Conservation (phyloP, 2,329 filamentous ascomycete genomes). For the Acephala macrosclerotiorum region DNA sequence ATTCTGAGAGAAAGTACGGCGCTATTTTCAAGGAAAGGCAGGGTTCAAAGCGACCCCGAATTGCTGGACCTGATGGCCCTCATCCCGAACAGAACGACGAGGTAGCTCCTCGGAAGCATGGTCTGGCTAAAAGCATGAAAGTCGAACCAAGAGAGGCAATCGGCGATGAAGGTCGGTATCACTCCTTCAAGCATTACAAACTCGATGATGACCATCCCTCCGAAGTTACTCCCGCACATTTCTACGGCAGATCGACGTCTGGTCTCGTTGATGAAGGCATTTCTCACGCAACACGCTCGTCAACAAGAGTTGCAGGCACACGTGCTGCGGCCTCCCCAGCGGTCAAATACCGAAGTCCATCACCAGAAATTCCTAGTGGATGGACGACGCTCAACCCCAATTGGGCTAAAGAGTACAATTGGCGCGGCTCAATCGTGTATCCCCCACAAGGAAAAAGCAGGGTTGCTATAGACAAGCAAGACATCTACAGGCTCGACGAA, state of each 20-base stretch:
- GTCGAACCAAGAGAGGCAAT: background rate
- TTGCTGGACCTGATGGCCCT: background rate
- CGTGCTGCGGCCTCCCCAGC: background rate
- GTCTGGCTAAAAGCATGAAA: background rate
- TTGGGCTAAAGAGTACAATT: constrained; percentile 55
- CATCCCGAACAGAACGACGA: background rate
- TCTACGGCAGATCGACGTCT: constrained; percentile 8
- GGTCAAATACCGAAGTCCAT: constrained; percentile 22
- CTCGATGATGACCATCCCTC: background rate
- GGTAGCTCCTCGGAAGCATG: background rate
- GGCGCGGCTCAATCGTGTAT: constrained; percentile 67
- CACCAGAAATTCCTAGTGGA: constrained; percentile 35
- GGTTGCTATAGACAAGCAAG: constrained; percentile 72
- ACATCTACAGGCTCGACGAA: constrained; percentile 80
- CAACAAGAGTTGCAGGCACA: constrained; percentile 20
- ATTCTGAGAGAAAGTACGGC: constrained; percentile 3
- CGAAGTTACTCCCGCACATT: no score
- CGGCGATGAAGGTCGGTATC: background rate
- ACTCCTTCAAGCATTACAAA: background rate
- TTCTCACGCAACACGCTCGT: constrained; percentile 24
- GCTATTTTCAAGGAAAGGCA: no score
- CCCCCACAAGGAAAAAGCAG: constrained; percentile 64
- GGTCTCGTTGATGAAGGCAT: background rate
- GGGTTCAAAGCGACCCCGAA: background rate
- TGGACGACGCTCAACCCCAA: constrained; percentile 60